phyloP scores from a whole-genome alignment of 129 eudicot species.

The Helichrysum umbraculigerum region DNA sequence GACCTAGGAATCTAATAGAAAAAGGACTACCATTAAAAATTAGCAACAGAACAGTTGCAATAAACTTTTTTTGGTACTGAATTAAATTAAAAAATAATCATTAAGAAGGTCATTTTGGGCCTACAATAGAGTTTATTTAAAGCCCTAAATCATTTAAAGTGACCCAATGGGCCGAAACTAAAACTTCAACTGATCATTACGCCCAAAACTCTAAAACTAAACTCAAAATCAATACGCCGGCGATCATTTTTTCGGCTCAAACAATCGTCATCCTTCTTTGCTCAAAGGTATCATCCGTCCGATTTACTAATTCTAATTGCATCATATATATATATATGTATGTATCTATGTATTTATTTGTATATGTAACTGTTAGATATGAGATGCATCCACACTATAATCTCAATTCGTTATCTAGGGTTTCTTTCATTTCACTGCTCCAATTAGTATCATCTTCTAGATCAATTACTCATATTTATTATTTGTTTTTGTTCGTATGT shows the following conservation, averaged over 20 bases:
- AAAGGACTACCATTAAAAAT: no score
- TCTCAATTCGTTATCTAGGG: neutral
- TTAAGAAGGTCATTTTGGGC: neutral
- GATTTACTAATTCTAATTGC: neutral
- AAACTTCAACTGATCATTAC: no score
- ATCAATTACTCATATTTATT: no score
- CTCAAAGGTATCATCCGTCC: neutral
- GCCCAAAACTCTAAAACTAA: neutral
- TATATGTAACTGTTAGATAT: neutral
- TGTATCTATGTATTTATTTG: neutral
- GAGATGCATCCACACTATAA: neutral
- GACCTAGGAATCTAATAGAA: no score
- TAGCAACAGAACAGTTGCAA: no score
- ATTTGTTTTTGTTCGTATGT: neutral
- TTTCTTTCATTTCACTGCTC: neutral
- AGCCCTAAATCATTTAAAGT: neutral
- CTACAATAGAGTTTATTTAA: neutral
- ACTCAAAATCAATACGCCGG: neutral
- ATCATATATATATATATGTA: no score
- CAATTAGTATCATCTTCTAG: neutral
- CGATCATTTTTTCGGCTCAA: neutral
- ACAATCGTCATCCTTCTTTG: neutral
- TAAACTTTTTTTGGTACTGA: no score
- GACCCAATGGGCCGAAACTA: neutral
- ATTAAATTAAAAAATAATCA: no score